Evolutionary conservation across 805 yeast genomes (phyloP).

Genomic region (Millerozyma acaciae): DNA sequence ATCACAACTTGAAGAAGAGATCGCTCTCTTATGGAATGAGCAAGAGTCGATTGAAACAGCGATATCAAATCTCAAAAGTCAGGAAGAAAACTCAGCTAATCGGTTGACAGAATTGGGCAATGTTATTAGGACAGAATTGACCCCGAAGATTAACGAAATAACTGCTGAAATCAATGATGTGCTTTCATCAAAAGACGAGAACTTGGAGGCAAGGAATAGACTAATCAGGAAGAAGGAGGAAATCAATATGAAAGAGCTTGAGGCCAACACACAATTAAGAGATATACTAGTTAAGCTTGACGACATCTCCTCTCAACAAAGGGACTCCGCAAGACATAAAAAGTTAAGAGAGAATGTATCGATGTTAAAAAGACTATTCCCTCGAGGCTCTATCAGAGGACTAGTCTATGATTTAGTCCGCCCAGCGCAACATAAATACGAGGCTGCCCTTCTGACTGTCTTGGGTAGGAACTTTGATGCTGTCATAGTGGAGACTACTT

Average conservation of each 20-base stretch:
- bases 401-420: constrained; percentile 73
- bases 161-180: constrained; percentile 28
- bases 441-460: constrained; percentile 68
- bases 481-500: constrained; percentile 70
- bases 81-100: constrained; percentile 33
- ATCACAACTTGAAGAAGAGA: constrained; percentile 50
- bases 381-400: constrained; percentile 75
- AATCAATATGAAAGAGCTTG: constrained; percentile 46
- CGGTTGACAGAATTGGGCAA: constrained; percentile 40
- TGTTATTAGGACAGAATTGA: constrained; percentile 30
- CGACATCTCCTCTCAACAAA: constrained; percentile 69
- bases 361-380: constrained; percentile 65
- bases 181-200: constrained; percentile 24
- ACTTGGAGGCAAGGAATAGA: constrained; percentile 19
- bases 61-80: constrained; percentile 21
- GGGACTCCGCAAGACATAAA: constrained; percentile 70
- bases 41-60: constrained; percentile 37
- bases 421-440: constrained; percentile 71
- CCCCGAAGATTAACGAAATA: constrained; percentile 28
- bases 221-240: constrained; percentile 35
- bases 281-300: constrained; percentile 59
- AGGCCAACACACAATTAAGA: constrained; percentile 60
- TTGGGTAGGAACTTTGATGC: constrained; percentile 80
- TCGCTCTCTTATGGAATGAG: constrained; percentile 39
- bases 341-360: constrained; percentile 69